Evolutionary conservation across 2,329 filamentous ascomycete species (phyloP).

Genomic region (Aspergillus sp.): DNA sequence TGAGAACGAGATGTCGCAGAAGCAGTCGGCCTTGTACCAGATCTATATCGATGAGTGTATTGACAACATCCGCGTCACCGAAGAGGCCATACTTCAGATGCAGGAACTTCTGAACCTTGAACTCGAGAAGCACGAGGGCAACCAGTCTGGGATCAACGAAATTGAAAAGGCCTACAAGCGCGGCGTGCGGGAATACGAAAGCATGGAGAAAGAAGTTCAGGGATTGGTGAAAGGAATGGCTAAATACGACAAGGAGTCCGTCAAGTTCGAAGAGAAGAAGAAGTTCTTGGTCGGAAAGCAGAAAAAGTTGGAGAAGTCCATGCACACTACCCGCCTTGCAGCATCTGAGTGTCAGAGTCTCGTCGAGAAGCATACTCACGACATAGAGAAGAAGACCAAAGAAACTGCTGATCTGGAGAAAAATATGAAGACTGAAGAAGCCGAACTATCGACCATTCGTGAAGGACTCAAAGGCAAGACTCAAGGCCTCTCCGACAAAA

Average conservation of each 20-base stretch:
- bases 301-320: constrained; percentile 88
- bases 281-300: constrained; percentile 87
- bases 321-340: constrained; percentile 66
- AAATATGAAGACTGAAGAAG: constrained; percentile 68
- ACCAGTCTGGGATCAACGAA: constrained; percentile 80
- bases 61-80: constrained; percentile 78
- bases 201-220: constrained; percentile 73
- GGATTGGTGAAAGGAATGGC: constrained; percentile 75
- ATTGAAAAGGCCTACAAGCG: constrained; percentile 77
- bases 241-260: constrained; percentile 89
- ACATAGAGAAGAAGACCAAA: constrained; percentile 67
- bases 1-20: constrained; percentile 84
- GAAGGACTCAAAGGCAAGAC: constrained; percentile 92
- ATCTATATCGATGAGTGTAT: constrained; percentile 81
- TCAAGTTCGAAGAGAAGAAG: constrained; percentile 96
- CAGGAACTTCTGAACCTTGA: constrained; percentile 79
- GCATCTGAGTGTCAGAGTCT: constrained; percentile 66
- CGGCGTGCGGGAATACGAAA: constrained; percentile 74
- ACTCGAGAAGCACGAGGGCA: constrained; percentile 83
- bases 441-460: constrained; percentile 72
- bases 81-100: constrained; percentile 86
- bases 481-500: constrained; percentile 85
- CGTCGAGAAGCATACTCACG: constrained; percentile 66
- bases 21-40: constrained; percentile 88
- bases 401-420: constrained; percentile 70